phyloP scores from a whole-genome alignment of 177 flowering plant genomes.

The Vitis hybrid region DNA sequence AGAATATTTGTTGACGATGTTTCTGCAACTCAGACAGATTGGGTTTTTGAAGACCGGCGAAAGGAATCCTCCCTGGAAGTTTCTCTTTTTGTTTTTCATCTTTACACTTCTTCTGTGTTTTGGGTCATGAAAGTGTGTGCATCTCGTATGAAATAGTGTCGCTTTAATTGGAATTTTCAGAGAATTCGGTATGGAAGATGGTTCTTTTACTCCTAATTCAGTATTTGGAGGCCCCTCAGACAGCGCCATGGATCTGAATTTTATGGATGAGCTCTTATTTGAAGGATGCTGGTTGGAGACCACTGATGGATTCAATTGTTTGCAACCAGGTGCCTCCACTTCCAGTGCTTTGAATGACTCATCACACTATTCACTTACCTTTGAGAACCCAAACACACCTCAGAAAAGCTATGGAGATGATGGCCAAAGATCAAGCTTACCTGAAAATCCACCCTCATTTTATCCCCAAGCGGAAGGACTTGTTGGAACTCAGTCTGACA shows the following conservation, averaged over 20 bases:
- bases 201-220: conserved; percentile 23
- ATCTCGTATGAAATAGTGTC: conserved; percentile 10
- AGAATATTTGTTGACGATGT: conserved; percentile 41
- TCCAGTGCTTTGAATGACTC: conserved; percentile 15
- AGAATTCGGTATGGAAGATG: conserved; percentile 41
- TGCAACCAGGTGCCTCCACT: conserved; percentile 26
- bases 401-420: conserved; percentile 15
- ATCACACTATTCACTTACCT: conserved; percentile 9
- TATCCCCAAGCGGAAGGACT: conserved; percentile 16
- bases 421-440: conserved; percentile 4
- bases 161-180: conserved; percentile 21
- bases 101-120: conserved; percentile 33
- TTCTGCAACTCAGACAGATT: conserved; percentile 43
- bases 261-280: conserved; percentile 54
- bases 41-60: conserved; percentile 27
- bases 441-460: conserved; percentile 18
- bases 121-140: conserved; percentile 29
- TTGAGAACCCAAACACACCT: conserved; percentile 11
- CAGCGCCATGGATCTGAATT: conserved; percentile 44
- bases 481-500: conserved; percentile 16
- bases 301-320: conserved; percentile 39
- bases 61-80: conserved; percentile 39
- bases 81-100: conserved; percentile 42
- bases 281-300: conserved; percentile 73
- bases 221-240: conserved; percentile 25